Evolutionary conservation across 2,329 filamentous ascomycete genomes (phyloP), one percentile per base, ranked within the genome.

Genomic region (Alternaria panax): DNA sequence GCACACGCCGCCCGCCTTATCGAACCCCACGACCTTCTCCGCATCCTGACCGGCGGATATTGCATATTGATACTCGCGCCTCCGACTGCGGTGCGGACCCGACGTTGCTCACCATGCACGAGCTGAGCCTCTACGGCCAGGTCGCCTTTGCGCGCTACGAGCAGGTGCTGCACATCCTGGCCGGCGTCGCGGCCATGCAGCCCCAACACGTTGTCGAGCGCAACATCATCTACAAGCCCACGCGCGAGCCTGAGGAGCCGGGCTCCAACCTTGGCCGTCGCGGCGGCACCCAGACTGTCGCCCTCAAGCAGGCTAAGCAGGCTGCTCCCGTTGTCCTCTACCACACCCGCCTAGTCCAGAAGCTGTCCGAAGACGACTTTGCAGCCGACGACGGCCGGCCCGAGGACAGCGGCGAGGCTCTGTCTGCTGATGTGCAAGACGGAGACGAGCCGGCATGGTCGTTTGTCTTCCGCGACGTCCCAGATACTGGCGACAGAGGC

Each of bases 171-270:
- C 84, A 86, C 70, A 85, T 89, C 67, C 80, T 90, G 46, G 83
- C 86, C 38, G 87, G 87, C 52, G 76, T 88, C 55, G 84, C 86
- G 50, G 85, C 84, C 67, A 86, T 87, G 82, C 87, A 88, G 71
- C 87, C 87, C 38, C 80, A 81, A 67, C 79, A 80, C 57, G 75
- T 82, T 51, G 71, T 83, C 50, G 84, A 88, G 73, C 83, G 86
- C 58, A 82, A 84, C 71, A 76, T 88, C 65, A 74, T 89, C 68
- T 89, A 87, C 81, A 85, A 83, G 66, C 85, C 86, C 57, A 77
- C 78, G 66, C 80, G 81, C 68, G 80, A 84, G 72, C 79, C 79
- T 46, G 72, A 78, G 32, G 75, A 76, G 65, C 75, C 71, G 22
- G 77, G 72, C 68, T 75, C 72, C 40, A 73, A 75, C 62, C 66